phyloP scores from a whole-genome alignment of 495 filamentous ascomycete species.

The Sabuloglossum arenarium region DNA sequence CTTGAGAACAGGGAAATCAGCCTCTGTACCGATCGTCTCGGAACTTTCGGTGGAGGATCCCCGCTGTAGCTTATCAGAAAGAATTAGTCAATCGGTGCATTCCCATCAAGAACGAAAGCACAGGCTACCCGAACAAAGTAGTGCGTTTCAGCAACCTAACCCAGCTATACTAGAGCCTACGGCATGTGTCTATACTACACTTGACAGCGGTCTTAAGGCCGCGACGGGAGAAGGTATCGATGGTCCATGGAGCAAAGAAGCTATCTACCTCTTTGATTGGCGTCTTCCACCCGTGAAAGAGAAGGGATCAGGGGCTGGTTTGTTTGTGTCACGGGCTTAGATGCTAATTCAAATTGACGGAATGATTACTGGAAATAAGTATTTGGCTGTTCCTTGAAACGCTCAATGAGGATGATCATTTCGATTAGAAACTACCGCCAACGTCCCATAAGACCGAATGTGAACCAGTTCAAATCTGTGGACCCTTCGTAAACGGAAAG shows the following conservation, averaged over 20 bases:
- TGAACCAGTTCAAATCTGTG: too few relatives aligned
- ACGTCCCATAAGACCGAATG: too few relatives aligned
- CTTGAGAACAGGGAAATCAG: background rate
- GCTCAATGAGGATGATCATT: too few relatives aligned
- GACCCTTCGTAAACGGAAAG: too few relatives aligned
- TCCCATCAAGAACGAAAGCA: background rate
- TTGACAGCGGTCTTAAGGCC: background rate
- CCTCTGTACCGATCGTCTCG: background rate
- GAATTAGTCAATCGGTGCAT: background rate
- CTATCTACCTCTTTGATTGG: constrained; percentile 7
- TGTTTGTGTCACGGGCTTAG: background rate
- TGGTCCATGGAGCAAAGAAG: constrained; percentile 5
- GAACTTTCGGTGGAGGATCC: background rate
- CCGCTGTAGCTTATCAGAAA: background rate
- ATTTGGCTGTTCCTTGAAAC: background rate
- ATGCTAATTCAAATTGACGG: background rate
- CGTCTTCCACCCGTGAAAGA: background rate
- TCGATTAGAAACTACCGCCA: too few relatives aligned
- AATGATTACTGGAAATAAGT: background rate
- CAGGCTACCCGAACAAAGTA: background rate
- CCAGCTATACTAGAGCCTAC: background rate
- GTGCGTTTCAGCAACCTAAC: background rate
- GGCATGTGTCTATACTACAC: background rate
- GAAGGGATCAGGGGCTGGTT: background rate
- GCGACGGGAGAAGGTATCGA: background rate